These are phyloP conservation scores for Aspergillus sparsus DNA, from an alignment of 495 filamentous ascomycete genomes.

Conservation along the genomic window DNA sequence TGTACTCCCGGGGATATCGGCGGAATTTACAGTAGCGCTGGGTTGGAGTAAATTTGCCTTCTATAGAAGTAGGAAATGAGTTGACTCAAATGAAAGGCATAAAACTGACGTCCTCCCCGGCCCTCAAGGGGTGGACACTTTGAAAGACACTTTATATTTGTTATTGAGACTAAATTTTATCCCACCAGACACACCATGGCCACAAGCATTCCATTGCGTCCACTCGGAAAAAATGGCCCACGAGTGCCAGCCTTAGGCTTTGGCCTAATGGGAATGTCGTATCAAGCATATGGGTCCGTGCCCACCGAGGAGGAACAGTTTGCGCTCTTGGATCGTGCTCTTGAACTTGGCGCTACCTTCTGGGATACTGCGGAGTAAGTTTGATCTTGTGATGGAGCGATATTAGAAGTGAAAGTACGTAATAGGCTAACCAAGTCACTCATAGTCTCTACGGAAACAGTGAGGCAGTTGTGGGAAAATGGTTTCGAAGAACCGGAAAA, in stretches of 20 bases:
- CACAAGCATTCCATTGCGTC: constrained; percentile 6
- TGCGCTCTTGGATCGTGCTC: constrained; percentile 6
- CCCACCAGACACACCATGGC: too few relatives aligned
- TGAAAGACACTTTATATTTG: too few relatives aligned
- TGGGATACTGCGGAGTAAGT: constrained; percentile 10
- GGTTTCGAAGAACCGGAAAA: constrained; percentile 11
- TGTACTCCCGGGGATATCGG: too few relatives aligned
- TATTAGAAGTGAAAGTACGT: background rate
- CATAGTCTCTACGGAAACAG: constrained; percentile 17
- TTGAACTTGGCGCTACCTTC: constrained; percentile 13
- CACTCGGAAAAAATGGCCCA: constrained; percentile 15
- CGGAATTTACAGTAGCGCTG: too few relatives aligned
- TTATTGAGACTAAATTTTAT: too few relatives aligned
- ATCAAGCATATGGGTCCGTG: constrained; percentile 2
- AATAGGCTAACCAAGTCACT: background rate
- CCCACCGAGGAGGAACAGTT: constrained; percentile 3
- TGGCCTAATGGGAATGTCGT: constrained; percentile 12
- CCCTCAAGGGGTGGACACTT: too few relatives aligned
- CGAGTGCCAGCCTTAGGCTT: constrained; percentile 14
- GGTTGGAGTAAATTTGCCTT: too few relatives aligned
- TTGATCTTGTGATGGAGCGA: background rate
- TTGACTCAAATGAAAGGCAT: too few relatives aligned
- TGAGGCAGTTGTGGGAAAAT: constrained; percentile 15
- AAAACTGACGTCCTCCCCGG: too few relatives aligned
- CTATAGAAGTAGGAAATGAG: too few relatives aligned